Conservation (phyloP, 1,284 basidiomycete genomes). For the Malassezia pachydermatis region DNA sequence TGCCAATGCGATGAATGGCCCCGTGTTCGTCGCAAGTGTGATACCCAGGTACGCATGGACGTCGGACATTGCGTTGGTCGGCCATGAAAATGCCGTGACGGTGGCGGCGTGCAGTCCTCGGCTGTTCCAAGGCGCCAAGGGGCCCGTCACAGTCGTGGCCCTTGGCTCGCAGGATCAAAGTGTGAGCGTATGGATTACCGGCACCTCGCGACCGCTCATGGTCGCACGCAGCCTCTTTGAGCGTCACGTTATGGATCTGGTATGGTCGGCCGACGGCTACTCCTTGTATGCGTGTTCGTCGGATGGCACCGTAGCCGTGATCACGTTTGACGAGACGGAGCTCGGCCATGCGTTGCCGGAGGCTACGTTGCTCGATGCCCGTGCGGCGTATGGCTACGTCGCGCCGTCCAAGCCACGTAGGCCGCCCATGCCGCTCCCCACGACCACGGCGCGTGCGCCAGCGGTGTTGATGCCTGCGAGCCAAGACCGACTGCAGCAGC, state of each 20-base stretch:
- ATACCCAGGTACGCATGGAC: constrained; percentile 63
- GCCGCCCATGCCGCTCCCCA: constrained; percentile 14
- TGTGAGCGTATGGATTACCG: constrained; percentile 31
- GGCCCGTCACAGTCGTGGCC: constrained; percentile 26
- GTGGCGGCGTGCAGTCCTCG: constrained; percentile 52
- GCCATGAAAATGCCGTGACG: constrained; percentile 95
- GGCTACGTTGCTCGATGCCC: constrained; percentile 50
- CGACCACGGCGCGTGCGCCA: constrained; percentile 4
- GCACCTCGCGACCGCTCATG: constrained; percentile 77
- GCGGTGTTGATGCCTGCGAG: too few species aligned
- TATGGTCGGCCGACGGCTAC: constrained; percentile 73
- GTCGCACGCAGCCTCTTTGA: constrained; percentile 91
- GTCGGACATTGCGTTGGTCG: constrained; percentile 62
- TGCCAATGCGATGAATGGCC: constrained; percentile 93
- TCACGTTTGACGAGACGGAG: constrained; percentile 68
- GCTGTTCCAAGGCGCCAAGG: constrained; percentile 28
- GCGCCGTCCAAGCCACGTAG: not conserved
- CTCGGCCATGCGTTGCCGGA: constrained; percentile 71
- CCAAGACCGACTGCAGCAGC: constrained; percentile 39
- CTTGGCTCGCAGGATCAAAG: constrained; percentile 30
- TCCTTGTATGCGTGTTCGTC: constrained; percentile 89
- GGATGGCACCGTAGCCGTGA: constrained; percentile 82
- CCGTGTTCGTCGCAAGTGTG: constrained; percentile 92
- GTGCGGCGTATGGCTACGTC: constrained; percentile 28
- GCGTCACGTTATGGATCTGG: constrained; percentile 84